These are phyloP conservation scores for Ampelocalamus luodianensis DNA, from an alignment of 176 grass and related monocot genomes.

Conservation along the genomic window DNA sequence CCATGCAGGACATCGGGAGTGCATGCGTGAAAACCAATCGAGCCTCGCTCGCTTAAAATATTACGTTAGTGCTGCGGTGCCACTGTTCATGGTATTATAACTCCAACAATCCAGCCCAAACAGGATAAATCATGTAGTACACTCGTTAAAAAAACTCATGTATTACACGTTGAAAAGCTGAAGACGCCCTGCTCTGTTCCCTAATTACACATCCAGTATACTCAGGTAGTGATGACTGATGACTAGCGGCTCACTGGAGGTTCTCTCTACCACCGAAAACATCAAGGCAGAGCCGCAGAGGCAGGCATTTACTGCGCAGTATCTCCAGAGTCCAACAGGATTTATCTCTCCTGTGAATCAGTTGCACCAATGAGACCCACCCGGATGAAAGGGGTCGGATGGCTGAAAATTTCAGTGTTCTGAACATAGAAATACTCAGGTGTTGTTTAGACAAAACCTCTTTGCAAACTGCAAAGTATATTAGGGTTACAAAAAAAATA, in stretches of 20 bases:
- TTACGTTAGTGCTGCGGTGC: not conserved
- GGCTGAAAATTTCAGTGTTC: no score
- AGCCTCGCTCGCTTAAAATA: not conserved
- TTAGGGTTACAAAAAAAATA: not conserved
- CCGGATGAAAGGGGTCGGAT: no score
- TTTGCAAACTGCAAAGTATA: not conserved
- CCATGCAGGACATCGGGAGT: not conserved
- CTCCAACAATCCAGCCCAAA: not conserved
- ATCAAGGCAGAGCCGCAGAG: not conserved
- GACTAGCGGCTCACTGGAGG: not conserved
- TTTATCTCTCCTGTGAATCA: no score
- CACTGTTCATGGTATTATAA: constrained; percentile 39
- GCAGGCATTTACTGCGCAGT: not conserved
- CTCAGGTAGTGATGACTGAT: not conserved
- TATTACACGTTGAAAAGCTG: not conserved
- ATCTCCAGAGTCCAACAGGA: no score
- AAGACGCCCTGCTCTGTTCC: not conserved
- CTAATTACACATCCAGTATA: not conserved
- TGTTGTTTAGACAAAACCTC: not conserved
- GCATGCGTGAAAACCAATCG: constrained; percentile 39
- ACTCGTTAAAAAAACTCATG: not conserved
- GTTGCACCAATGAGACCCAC: no score
- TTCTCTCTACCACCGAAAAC: not conserved
- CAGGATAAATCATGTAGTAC: not conserved
- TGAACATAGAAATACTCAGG: not conserved